Evolutionary conservation across 306 rosid genomes (phyloP), one percentile per base, ranked within the genome.

Genomic region (Vigna trinervia): DNA sequence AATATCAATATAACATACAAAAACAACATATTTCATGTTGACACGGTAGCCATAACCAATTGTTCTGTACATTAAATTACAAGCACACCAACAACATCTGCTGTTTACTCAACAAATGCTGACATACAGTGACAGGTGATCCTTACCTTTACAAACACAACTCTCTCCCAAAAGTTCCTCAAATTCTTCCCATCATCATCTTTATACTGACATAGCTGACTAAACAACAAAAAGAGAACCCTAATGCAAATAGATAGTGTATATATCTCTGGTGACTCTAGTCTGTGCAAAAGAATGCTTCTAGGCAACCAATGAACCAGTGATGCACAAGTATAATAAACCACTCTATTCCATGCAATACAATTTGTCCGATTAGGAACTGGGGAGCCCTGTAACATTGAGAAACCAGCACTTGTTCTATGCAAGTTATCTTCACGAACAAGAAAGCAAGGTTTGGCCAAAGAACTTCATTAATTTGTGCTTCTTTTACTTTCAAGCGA

Each of bases 401-500:
- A 83, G 83, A 86, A 66, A 84, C 82, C 81, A n/a, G 64, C 69
- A 60, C 14, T 53, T 75, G 43, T 48, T 79, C 60, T 71, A 64
- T 84, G 20, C 56, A 78, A 82, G 86, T 72, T 78, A 20, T 81
- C 84, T 72, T 85, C 74, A 30, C 78, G 28, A 62, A 85, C 65
- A 74, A 15, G 71, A 76, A 63, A 64, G 53, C 51, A 46, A 65
- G 80, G 58, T 60, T 70, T 53, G 58, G 57, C 34, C 72, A 53
- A 30, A 23, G 68, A 41, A 59, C 58, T 43, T 58, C 15, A 53
- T 48, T 58, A 75, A 61, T 73, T 76, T 86, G 85, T 57, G n/a
- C 57, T 86, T 85, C 14, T 90, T 82, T 88, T 92, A 58, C n/a
- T 75, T 84, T 96, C 98, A 9, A 91, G 91, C 20, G 80, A 74